Evolutionary conservation across 306 rosid species (phyloP).

Genomic region (Arachis stenosperma): DNA sequence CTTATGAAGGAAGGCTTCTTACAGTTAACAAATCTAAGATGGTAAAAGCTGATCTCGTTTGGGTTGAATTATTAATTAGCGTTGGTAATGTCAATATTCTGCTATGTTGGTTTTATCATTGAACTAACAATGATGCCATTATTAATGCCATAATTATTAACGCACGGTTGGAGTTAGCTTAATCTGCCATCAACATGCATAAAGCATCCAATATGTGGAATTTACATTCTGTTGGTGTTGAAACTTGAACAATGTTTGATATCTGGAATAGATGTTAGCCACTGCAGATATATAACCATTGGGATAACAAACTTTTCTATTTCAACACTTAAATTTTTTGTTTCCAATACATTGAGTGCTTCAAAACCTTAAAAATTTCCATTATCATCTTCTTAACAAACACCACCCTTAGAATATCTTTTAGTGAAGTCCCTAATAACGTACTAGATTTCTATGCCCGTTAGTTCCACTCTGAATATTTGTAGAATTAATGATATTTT

Average conservation of each 20-base stretch:
- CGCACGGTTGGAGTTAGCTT: conserved; percentile 20
- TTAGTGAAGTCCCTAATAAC: background rate
- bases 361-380: too few relatives aligned
- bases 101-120: conserved; percentile 25
- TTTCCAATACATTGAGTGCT: too few relatives aligned
- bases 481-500: background rate
- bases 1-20: conserved; percentile 83
- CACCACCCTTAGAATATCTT: too few relatives aligned
- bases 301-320: conserved; percentile 22
- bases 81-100: conserved; percentile 15
- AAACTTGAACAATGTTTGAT: conserved; percentile 2
- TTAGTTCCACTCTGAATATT: background rate
- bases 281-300: conserved; percentile 12
- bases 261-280: conserved; percentile 8
- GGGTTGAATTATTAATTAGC: background rate
- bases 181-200: background rate
- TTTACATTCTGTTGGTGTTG: conserved; percentile 8
- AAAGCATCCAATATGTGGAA: conserved; percentile 5
- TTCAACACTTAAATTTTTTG: background rate
- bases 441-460: conserved; percentile 4
- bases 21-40: conserved; percentile 71
- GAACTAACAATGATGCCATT: conserved; percentile 5
- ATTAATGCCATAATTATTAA: background rate
- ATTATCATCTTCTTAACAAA: too few relatives aligned
- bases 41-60: conserved; percentile 52